Conservation (phyloP, 129 eudicot species). For the Ambrosia artemisiifolia region DNA sequence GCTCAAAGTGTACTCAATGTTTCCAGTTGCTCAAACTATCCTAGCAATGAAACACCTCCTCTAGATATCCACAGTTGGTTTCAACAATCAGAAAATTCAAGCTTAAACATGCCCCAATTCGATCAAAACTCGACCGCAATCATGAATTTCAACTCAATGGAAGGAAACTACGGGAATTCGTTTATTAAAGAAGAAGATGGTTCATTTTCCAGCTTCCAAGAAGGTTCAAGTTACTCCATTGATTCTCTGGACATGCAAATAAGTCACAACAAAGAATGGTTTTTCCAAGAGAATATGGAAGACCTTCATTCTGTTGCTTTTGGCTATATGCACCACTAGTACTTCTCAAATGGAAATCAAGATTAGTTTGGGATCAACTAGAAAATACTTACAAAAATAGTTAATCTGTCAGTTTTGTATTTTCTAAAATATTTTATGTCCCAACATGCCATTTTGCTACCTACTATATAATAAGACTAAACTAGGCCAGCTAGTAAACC, state of each 20-base stretch:
- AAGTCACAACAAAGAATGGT: slow-evolving; percentile 50
- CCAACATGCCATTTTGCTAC: slow-evolving; percentile 27
- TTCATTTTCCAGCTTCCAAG: slow-evolving; percentile 61
- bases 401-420: slow-evolving; percentile 33
- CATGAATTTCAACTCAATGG: slow-evolving; percentile 36
- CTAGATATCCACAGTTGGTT: slow-evolving; percentile 71
- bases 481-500: slow-evolving; percentile 48
- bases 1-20: slow-evolving; percentile 39
- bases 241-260: slow-evolving; percentile 60
- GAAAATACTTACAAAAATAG: slow-evolving; percentile 18
- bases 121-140: slow-evolving; percentile 25
- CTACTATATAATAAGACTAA: slow-evolving; percentile 29
- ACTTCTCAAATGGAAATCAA: neutral
- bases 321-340: slow-evolving; percentile 58
- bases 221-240: slow-evolving; percentile 48
- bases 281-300: slow-evolving; percentile 53
- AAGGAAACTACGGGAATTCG: slow-evolving; percentile 33
- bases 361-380: slow-evolving; percentile 34
- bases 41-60: slow-evolving; percentile 32
- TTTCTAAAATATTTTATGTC: slow-evolving; percentile 18
- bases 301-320: slow-evolving; percentile 78
- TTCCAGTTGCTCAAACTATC: neutral
- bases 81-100: slow-evolving; percentile 55
- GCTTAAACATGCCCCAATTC: slow-evolving; percentile 50
- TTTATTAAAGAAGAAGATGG: slow-evolving; percentile 42